Base-by-base conservation (phyloP, 192 early-diverging fungal species). In the Podila minutissima region DNA sequence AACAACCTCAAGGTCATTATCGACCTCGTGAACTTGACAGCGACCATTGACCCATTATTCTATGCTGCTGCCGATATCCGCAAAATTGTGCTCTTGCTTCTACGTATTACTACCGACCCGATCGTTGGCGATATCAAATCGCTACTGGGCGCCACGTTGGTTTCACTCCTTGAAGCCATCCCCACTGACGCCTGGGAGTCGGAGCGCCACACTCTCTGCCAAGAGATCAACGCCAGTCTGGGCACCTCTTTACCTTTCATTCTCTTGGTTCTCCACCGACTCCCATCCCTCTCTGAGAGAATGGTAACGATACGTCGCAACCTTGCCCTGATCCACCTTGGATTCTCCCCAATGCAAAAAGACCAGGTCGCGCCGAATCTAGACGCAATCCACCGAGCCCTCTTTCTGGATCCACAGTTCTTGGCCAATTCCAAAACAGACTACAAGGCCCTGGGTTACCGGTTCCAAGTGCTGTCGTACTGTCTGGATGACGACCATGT, bases 61-160 rank as follows among this genome's bases (percentile, higher is more conserved):
- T 81, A 81, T 10, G 32, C 59, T 8, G n/a, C 33, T 5, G 26
- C 10, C 2, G 71, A 73, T 28, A 62, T 81, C 57, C 64, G 67
- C 26, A 73, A 53, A 37, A 81, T 81, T 24, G 31, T 72, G 26
- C 46, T 26, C n/a, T 4, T 81, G 17, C 71, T 81, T 3, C 24
- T 81, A 1, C 72, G 71, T 22, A 73, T 81, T 53, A 81, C 77
- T 1, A 81, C 67, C 5, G 77, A 81, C 38, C 77, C 77, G 10
- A 81, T 81, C 28, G 69, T 81, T 73, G 77, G 77, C 10, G 77
- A 73, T 22, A 26, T 72, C 46, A 72, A 81, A 32, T 81, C 77
- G 2, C 20, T 61, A 10, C 22, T 81, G 32, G 77, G 77, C 20
- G 59, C 71, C 3, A 59, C 71, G n/a, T 51, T 81, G 29, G 77